Evolutionary conservation across 495 filamentous ascomycete species (phyloP).

Genomic region (Aspergillus olivimuriae): DNA sequence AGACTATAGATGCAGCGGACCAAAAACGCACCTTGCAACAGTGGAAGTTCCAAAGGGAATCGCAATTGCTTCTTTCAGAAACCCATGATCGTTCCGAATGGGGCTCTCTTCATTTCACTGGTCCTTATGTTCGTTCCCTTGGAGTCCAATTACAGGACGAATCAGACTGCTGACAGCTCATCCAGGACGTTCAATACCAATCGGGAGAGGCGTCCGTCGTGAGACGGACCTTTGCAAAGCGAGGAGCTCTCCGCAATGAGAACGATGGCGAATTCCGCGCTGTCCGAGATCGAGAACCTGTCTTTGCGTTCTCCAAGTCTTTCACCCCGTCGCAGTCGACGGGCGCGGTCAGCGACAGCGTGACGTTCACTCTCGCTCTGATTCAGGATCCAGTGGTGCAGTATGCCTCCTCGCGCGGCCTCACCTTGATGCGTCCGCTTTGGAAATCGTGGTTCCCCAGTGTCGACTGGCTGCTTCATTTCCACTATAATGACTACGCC

Average conservation of each 20-base stretch:
- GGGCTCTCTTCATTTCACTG: constrained; percentile 78
- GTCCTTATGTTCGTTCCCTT: constrained; percentile 59
- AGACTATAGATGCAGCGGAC: constrained; percentile 28
- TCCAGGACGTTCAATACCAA: constrained; percentile 55
- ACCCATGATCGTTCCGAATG: constrained; percentile 75
- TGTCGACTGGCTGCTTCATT: constrained; percentile 58
- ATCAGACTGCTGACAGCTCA: too few species aligned
- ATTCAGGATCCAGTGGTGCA: constrained; percentile 81
- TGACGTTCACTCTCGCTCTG: constrained; percentile 77
- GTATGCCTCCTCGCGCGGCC: constrained; percentile 73
- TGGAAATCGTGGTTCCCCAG: constrained; percentile 73
- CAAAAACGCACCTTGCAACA: constrained; percentile 40
- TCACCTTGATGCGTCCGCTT: constrained; percentile 78
- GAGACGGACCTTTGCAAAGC: constrained; percentile 65
- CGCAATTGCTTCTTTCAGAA: constrained; percentile 69
- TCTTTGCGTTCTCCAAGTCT: constrained; percentile 85
- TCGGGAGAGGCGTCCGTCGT: constrained; percentile 62
- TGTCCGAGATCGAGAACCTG: constrained; percentile 79
- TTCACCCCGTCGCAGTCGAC: constrained; percentile 47
- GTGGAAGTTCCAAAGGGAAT: constrained; percentile 57
- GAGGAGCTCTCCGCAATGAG: constrained; percentile 58
- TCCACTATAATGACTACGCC: constrained; percentile 69
- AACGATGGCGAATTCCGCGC: constrained; percentile 59
- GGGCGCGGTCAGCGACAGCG: constrained; percentile 36
- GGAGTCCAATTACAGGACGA: too few species aligned